Percentiles rank a stretch among this genome's conserved stretches.
These are phyloP conservation scores for Lunularia cruciata DNA, from an alignment of 225 moss, liverwort and hornwort species.

Conservation along the genomic window DNA sequence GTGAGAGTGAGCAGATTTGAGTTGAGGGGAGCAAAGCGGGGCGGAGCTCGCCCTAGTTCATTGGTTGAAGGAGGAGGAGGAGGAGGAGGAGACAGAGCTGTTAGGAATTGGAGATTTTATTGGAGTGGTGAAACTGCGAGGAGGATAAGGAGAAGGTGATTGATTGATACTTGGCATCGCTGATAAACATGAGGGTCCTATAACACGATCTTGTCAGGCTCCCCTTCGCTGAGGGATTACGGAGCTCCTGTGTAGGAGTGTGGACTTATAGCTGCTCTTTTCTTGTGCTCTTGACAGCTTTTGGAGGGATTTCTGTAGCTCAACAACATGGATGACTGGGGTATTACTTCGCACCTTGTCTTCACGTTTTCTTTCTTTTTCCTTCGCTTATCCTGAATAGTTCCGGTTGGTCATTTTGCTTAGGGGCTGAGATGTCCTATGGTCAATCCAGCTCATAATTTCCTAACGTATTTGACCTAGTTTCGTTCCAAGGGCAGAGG, in stretches of 20 bases:
- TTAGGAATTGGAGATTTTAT: background rate
- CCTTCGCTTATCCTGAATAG: background rate
- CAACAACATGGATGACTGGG: slow-evolving; percentile 44
- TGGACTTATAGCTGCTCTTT: background rate
- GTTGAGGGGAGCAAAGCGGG: background rate
- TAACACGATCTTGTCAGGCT: slow-evolving; percentile 6
- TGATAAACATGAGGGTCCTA: slow-evolving; percentile 27
- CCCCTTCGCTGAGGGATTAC: slow-evolving; percentile 2
- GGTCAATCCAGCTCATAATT: background rate
- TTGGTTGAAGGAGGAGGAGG: background rate
- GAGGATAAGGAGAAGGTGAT: background rate
- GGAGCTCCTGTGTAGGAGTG: slow-evolving; percentile 2
- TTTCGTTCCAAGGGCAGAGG: background rate
- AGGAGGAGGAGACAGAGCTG: background rate
- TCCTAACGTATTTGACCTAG: background rate
- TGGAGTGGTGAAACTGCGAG: background rate
- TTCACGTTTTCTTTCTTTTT: background rate
- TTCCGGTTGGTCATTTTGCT: background rate
- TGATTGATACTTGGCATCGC: background rate
- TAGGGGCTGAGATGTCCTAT: background rate
- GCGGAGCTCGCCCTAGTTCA: slow-evolving; percentile 11
- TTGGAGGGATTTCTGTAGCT: slow-evolving; percentile 8
- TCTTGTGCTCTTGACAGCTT: background rate
- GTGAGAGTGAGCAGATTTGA: slow-evolving; percentile 6
- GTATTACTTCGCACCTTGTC: slow-evolving; percentile 11